Evolutionary conservation across 2,329 filamentous ascomycete species (phyloP), one percentile per base, ranked within the genome.

Genomic region (Paraphaeosphaeria sporulosa): DNA sequence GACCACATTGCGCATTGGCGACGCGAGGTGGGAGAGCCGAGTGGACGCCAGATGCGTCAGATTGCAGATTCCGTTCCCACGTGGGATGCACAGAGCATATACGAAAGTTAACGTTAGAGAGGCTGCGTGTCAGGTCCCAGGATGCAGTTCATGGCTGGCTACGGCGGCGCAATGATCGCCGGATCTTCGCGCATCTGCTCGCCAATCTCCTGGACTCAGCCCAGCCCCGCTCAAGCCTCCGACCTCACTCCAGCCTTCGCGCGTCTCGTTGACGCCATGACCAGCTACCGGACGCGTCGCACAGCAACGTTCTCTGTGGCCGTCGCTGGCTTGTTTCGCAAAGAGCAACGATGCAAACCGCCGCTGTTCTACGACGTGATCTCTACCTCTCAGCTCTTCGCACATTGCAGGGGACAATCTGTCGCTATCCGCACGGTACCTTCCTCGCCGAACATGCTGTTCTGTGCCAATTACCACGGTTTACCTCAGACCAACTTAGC

Each of bases 181-280:
- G 30, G 48, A 38, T 38, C 32, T 23, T 9, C 32, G 19, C 48
- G 21, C 48, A 15, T 38, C 48, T 51, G 4, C 48, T 51, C 48
- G 48, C 48, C 48, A 51, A 51, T 51, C 48, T 51, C 48, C 12
- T 49, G 21, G 15, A 19, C 12, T 38, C 48, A 51, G 48, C 48
- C 32, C 32, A 38, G 48, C 32, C 48, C 30, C 10, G n/a, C 19
- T 32, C 48, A 40, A 38, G 48, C 48, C 48, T 51, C 48, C 32
- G 17, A 51, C n/a, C 48, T 49, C 48, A 38, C 48, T 40, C 36
- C 8, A 23, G 21, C 42, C 21, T 44, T 7, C 17, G n/a, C 3
- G n/a, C 19, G 9, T 36, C 47, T 5, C 48, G 10, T 40, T 40
- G 48, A 40, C 48, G 48, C 48, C 21, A 38, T 23, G 32, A 23